Evolutionary conservation across 805 yeast species (phyloP), one percentile per base, ranked within the genome.

Genomic region (Candida tallmaniae): DNA sequence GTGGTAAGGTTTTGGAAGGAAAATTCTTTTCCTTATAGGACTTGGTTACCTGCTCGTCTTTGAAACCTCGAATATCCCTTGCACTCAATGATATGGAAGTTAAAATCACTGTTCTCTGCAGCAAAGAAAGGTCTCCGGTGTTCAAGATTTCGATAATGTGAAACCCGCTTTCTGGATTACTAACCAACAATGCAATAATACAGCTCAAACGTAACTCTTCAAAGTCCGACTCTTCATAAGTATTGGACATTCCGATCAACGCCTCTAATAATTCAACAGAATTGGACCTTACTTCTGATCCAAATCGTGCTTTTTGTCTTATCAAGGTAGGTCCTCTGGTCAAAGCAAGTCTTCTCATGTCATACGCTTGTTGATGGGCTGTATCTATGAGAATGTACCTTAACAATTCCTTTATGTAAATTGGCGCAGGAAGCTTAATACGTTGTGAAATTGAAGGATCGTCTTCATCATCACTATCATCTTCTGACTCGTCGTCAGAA

Each of bases 81-180:
- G 88, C 86, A 3, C 84, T 74, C 16, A 88, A 58, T 0, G 89
- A 80, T 9, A 86, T 51, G 0, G 84, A 62, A 4, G 89, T 75
- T 13, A 93, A 55, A 6, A 89, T 65, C 19, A 74, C 60, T 59
- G 89, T 66, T 31, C 97, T 58, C 40, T 81, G 89, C 41, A 83
- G 93, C 13, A 93, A 54, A 0, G 95, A 86, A 41, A 82, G 76
- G 49, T 90, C 98, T 0, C 89, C 88, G 0, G 71, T 65, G 23
- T 76, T 61, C 12, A 88, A 60, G 12, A 80, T 53, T 18, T 63
- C 51, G 26, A 74, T 56, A 0, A 79, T 51, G 18, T 69, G 65
- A 1, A 60, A 50, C 0, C 86, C 77, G 2, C 65, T 46, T 2
- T 36, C 35, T 4, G 69, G 62, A 31, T 67, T 67, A 0, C 78